These are phyloP conservation scores for Candida freyschussii DNA, from an alignment of 1,139 yeast genomes.

Conservation along the genomic window DNA sequence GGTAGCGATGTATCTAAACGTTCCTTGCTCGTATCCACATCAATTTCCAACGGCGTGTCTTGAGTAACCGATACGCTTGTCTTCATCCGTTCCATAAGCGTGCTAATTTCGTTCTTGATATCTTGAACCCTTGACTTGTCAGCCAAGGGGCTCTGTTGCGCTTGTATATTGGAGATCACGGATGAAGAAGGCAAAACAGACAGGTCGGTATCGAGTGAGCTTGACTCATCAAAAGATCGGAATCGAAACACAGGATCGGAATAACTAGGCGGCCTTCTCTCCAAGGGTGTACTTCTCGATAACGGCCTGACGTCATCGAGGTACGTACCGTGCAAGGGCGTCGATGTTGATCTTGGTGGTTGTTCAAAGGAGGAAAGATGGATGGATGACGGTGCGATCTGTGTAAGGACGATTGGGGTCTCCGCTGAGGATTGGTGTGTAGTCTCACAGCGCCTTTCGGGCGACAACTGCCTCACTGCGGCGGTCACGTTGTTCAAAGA, in stretches of 20 bases:
- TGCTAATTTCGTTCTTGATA: slow-evolving; percentile 8
- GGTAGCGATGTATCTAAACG: slow-evolving; percentile 4
- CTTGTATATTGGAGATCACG: too few relatives aligned
- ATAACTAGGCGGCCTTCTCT: slow-evolving; percentile 9
- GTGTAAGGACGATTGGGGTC: slow-evolving; percentile 1
- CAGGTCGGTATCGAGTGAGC: not conserved
- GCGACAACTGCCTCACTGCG: slow-evolving; percentile 12
- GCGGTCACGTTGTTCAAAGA: slow-evolving; percentile 10
- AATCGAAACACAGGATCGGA: slow-evolving; percentile 20
- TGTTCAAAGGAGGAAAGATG: slow-evolving; percentile 32
- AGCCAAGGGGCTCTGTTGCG: slow-evolving; percentile 8
- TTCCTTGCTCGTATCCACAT: not conserved
- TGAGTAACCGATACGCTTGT: slow-evolving; percentile 3
- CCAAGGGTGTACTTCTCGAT: slow-evolving; percentile 1
- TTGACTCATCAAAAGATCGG: slow-evolving; percentile 3
- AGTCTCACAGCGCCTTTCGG: slow-evolving; percentile 4
- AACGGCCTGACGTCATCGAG: slow-evolving; percentile 7
- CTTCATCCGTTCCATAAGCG: slow-evolving; percentile 10
- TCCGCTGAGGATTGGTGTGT: slow-evolving; percentile 1
- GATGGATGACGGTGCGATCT: slow-evolving; percentile 22
- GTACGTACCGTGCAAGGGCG: slow-evolving; percentile 25
- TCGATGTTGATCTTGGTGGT: slow-evolving; percentile 34
- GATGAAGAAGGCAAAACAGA: slow-evolving; percentile 1
- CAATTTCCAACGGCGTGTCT: slow-evolving; percentile 2
- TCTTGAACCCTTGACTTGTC: slow-evolving; percentile 4